A percentile compares a stretch with the other conserved stretches of the same genome.
These are phyloP conservation scores for Cyberlindnera samutprakarnensis DNA, from an alignment of 805 yeast species.

Conservation along the genomic window DNA sequence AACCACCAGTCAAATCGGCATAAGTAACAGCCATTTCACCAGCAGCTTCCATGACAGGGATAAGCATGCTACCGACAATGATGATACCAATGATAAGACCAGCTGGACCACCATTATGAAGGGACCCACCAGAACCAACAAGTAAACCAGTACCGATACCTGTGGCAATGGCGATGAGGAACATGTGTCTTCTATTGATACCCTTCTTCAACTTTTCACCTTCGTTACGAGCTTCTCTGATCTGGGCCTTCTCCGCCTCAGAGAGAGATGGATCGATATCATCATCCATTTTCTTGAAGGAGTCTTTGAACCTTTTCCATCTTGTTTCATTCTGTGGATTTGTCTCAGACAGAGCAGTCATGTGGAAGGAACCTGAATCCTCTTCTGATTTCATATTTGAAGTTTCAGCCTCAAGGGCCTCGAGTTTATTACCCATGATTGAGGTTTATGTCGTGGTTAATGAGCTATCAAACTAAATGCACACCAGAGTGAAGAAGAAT, in stretches of 20 bases:
- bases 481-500: no score
- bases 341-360: conserved; percentile 16
- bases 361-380: conserved; percentile 13
- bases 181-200: conserved; percentile 47
- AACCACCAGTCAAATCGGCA: conserved; percentile 32
- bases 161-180: conserved; percentile 71
- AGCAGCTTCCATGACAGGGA: conserved; percentile 50
- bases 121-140: conserved; percentile 58
- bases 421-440: conserved; percentile 7
- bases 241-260: conserved; percentile 32
- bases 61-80: conserved; percentile 54
- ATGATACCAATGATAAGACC: conserved; percentile 50
- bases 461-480: no score
- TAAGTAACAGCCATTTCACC: conserved; percentile 43
- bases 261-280: conserved; percentile 33
- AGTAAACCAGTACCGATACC: conserved; percentile 72
- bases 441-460: no score
- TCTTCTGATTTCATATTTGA: conserved; percentile 14
- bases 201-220: conserved; percentile 30
- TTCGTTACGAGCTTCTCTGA: conserved; percentile 14
- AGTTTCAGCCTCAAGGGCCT: no score
- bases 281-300: conserved; percentile 26
- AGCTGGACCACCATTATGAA: conserved; percentile 59
- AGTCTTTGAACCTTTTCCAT: conserved; percentile 26
- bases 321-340: conserved; percentile 3